phyloP scores from a whole-genome alignment of 176 grass and related monocot species.

The Oryza meridionalis region DNA sequence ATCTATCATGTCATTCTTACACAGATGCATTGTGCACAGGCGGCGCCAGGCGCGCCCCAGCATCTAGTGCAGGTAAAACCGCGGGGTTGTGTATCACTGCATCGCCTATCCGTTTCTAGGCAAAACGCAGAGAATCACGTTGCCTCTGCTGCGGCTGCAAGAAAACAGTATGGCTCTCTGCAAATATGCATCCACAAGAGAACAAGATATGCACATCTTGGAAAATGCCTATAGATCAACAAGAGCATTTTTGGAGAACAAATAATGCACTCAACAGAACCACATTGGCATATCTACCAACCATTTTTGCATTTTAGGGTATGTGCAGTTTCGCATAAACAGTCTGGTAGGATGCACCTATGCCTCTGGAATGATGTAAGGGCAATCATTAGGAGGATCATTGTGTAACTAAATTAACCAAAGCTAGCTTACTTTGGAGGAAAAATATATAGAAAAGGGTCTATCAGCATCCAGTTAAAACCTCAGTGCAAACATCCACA shows the following conservation, averaged over 20 bases:
- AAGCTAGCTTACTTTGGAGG: conserved; percentile 8
- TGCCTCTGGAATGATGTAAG: background rate
- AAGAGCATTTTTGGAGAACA: no score
- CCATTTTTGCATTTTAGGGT: background rate
- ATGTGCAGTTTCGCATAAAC: background rate
- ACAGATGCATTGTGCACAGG: no score
- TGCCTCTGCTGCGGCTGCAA: background rate
- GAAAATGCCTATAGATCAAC: background rate
- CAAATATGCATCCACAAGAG: background rate
- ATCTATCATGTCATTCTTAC: no score
- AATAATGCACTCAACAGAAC: no score
- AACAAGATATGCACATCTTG: background rate
- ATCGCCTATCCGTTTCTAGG: background rate
- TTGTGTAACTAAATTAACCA: background rate
- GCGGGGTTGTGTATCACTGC: background rate
- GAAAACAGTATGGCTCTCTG: background rate
- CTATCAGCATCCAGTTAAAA: conserved; percentile 44
- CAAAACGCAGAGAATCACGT: no score
- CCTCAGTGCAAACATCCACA: conserved; percentile 34
- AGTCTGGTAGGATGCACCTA: background rate
- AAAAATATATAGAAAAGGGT: conserved; percentile 23
- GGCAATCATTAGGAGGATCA: conserved; percentile 1
- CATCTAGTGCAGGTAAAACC: background rate
- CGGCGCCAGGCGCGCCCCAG: no score
- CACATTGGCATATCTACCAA: background rate